Percentiles rank a stretch among this genome's conserved stretches.
phyloP scores from a whole-genome alignment of 129 eudicot species.

The Tagetes patula region DNA sequence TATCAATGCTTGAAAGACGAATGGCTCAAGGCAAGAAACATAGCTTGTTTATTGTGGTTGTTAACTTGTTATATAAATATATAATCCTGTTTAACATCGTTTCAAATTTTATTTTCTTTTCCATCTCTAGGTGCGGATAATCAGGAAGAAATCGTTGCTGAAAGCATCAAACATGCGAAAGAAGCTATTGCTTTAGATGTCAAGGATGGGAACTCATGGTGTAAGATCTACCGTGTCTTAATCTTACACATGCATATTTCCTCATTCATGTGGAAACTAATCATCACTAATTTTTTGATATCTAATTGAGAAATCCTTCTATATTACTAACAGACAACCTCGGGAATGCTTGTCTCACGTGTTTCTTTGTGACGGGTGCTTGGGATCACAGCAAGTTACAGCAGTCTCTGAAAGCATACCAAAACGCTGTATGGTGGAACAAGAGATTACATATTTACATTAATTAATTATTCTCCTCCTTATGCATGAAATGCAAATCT shows the following conservation, averaged over 20 bases:
- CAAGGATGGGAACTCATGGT: slow-evolving; percentile 96
- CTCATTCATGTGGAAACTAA: neutral
- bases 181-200: slow-evolving; percentile 94
- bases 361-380: slow-evolving; percentile 88
- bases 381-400: slow-evolving; percentile 85
- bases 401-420: slow-evolving; percentile 89
- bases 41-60: slow-evolving; percentile 12
- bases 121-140: slow-evolving; percentile 61
- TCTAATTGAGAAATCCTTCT: slow-evolving; percentile 18
- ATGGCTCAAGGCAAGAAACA: slow-evolving; percentile 80
- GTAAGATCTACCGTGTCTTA: slow-evolving; percentile 45
- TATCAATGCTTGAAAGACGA: slow-evolving; percentile 98
- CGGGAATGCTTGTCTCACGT: slow-evolving; percentile 93
- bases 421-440: slow-evolving; percentile 74
- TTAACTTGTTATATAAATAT: neutral
- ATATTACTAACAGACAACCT: slow-evolving; percentile 67
- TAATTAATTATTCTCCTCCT: neutral
- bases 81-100: neutral
- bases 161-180: slow-evolving; percentile 90
- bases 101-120: slow-evolving; percentile 5
- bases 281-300: neutral
- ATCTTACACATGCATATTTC: neutral
- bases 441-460: slow-evolving; percentile 1
- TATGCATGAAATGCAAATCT: slow-evolving; percentile 1
- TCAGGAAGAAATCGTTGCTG: slow-evolving; percentile 67